A percentile compares a stretch with the other conserved stretches of the same genome.
phyloP scores from a whole-genome alignment of 352 stramenopile genomes.

The Saprolegnia parasitica region DNA sequence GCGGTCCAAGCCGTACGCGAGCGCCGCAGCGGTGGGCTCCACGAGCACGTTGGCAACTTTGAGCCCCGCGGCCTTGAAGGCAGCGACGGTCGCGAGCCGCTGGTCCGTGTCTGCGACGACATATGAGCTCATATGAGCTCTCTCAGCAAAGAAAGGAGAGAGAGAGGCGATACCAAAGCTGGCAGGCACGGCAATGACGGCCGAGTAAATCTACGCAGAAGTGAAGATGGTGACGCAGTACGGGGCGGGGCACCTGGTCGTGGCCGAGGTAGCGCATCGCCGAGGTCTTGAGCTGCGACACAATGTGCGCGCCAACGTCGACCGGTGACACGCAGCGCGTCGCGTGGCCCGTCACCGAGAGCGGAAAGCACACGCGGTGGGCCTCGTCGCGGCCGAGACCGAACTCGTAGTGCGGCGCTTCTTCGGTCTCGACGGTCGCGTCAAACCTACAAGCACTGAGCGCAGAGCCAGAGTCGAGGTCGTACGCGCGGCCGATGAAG shows the following conservation, averaged over 20 bases:
- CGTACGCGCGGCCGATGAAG: slow-evolving; percentile 54
- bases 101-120: slow-evolving; percentile 32
- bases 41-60: slow-evolving; percentile 51
- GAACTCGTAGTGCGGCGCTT: slow-evolving; percentile 48
- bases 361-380: slow-evolving; percentile 45
- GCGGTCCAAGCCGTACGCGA: slow-evolving; percentile 94
- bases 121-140: too few relatives aligned
- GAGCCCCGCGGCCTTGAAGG: slow-evolving; percentile 44
- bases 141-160: background rate
- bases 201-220: slow-evolving; percentile 43
- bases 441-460: slow-evolving; percentile 33
- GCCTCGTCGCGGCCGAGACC: slow-evolving; percentile 28
- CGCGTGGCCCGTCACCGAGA: slow-evolving; percentile 38
- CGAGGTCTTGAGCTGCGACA: slow-evolving; percentile 44
- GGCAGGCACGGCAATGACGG: slow-evolving; percentile 58
- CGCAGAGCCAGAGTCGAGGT: slow-evolving; percentile 9
- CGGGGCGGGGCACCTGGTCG: slow-evolving; percentile 36
- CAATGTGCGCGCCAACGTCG: slow-evolving; percentile 39
- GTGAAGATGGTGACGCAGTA: background rate
- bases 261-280: slow-evolving; percentile 54
- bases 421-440: slow-evolving; percentile 30
- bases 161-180: slow-evolving; percentile 35
- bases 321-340: slow-evolving; percentile 44
- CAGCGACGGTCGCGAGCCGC: slow-evolving; percentile 41
- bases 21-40: slow-evolving; percentile 93